Base-by-base conservation (phyloP, 2,329 filamentous ascomycete species). In the Stylonectria norvegica region DNA sequence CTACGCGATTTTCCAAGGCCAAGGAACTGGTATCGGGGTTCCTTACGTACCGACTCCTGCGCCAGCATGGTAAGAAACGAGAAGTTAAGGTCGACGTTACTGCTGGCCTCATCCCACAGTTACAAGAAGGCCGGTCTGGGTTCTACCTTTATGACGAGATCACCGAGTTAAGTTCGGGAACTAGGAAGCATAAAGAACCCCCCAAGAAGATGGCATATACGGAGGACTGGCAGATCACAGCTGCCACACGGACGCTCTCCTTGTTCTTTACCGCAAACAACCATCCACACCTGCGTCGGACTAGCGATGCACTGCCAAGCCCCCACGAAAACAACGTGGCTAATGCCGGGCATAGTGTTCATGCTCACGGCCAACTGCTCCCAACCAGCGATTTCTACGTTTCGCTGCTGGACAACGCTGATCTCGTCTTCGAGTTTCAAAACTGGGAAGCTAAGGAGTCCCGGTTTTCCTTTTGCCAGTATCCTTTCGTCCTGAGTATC, bases 161-260 rank as follows among this genome's bases (percentile, higher is more conserved):
- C 14, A n/a, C n/a, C n/a, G n/a, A n/a, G n/a, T n/a, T n/a, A n/a
- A n/a, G n/a, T n/a, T 83, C 75, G 15, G 63, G 73, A 31, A 65
- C 70, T 15, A 66, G 70, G 23, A 79, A 75, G 56, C 62, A 69
- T 15, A 77, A 77, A 38, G 74, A 78, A 20, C 70, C 73, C 20
- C 65, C 73, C 6, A 78, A 77, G 50, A 71, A 71, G 46, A 72
- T 81, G 2, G 66, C 80, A 0, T 94, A 93, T 59, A 73, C 76
- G 15, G 86, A 91, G 43, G 90, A 95, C 58, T 96, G 90, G 90
- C 89, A 95, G 62, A 79, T 95, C 41, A 85, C 81, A 60, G 86
- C 86, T 9, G 85, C 85, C 6, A 83, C 88, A 3, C 82, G 84
- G 51, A 80, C 94, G 3, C 83, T 95, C 72, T 81, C 86, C 8